Evolutionary conservation across 2,329 filamentous ascomycete species (phyloP).

Genomic region (Aspergillus udagawae): DNA sequence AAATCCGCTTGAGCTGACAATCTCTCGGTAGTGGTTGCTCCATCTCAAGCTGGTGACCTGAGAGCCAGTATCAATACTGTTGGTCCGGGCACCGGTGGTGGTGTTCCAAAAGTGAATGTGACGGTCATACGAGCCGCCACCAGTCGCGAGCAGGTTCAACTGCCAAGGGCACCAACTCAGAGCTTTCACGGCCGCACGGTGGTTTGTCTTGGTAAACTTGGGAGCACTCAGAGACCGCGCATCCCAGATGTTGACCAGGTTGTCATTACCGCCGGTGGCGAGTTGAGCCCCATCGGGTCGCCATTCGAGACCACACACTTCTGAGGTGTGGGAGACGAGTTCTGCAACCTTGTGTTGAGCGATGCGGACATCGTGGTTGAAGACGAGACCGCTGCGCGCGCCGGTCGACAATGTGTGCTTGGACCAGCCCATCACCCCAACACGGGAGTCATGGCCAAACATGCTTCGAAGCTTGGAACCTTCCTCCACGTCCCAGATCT

Average conservation of each 20-base stretch:
- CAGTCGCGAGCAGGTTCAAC: constrained; percentile 91
- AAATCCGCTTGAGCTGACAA: constrained; percentile 95
- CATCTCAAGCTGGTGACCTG: constrained; percentile 95
- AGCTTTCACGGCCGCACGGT: constrained; percentile 97
- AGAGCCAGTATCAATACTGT: constrained; percentile 97
- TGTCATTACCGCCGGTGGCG: constrained; percentile 96
- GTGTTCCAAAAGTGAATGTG: constrained; percentile 99
- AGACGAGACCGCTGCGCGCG: constrained; percentile 89
- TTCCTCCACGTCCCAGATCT: constrained; percentile 99
- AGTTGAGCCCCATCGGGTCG: constrained; percentile 93
- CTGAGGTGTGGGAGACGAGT: constrained; percentile 93
- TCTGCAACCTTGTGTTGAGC: constrained; percentile 98
- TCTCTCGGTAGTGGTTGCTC: constrained; percentile 96
- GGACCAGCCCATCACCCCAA: constrained; percentile 98
- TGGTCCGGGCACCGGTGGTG: constrained; percentile 92
- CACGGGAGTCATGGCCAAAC: constrained; percentile 93
- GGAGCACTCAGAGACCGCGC: constrained; percentile 87
- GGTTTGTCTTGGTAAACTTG: constrained; percentile 99
- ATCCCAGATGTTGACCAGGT: constrained; percentile 98
- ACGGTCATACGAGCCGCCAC: constrained; percentile 91
- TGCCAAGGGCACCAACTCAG: constrained; percentile 99
- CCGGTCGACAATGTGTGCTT: constrained; percentile 96
- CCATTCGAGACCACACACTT: constrained; percentile 98
- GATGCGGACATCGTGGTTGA: constrained; percentile 97
- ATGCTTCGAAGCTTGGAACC: constrained; percentile 95